phyloP scores from a whole-genome alignment of 163 green algal species.

The Scenedesmus sp. region DNA sequence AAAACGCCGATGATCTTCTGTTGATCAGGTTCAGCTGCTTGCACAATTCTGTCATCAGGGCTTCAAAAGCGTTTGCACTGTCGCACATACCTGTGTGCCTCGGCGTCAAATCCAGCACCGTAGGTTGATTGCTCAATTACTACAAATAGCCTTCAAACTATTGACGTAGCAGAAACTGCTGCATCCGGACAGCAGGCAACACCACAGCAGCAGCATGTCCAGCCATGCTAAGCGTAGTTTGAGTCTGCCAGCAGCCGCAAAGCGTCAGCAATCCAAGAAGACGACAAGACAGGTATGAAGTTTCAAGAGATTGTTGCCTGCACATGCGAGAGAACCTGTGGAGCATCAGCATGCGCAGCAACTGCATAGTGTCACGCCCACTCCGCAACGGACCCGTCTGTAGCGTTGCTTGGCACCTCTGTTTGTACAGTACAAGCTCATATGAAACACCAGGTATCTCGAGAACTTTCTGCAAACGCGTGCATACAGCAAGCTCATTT shows the following conservation, averaged over 20 bases:
- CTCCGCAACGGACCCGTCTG: neutral
- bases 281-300: conserved; percentile 23
- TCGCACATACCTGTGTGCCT: neutral
- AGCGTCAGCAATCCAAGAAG: conserved; percentile 27
- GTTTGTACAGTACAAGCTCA: neutral
- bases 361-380: neutral
- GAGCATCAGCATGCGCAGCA: neutral
- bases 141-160: neutral
- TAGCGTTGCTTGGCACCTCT: neutral
- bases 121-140: neutral
- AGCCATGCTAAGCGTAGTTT: conserved; percentile 17
- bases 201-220: conserved; percentile 17
- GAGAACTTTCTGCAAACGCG: neutral
- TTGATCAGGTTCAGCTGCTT: neutral
- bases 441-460: neutral
- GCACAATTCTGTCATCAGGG: neutral
- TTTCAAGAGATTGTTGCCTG: too few species aligned
- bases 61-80: neutral
- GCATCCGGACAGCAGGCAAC: neutral
- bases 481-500: neutral
- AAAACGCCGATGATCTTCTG: neutral
- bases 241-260: conserved; percentile 41
- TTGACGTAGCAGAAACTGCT: neutral
- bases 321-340: too few species aligned
- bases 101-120: neutral